Conservation (phyloP, 2,329 filamentous ascomycete species). For the Xylogone sp. region DNA sequence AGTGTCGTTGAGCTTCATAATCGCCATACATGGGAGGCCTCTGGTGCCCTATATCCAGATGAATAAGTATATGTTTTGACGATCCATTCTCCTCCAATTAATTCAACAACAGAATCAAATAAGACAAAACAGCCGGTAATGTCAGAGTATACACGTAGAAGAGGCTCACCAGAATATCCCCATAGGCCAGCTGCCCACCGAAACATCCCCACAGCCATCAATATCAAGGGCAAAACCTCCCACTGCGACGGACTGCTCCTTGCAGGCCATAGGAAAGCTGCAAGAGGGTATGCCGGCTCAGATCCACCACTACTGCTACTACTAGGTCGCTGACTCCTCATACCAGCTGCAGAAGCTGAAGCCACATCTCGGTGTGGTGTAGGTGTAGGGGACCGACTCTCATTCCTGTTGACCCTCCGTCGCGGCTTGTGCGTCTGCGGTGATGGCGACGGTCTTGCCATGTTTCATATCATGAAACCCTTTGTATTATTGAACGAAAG, state of each 20-base stretch:
- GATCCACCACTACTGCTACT: conserved; percentile 20
- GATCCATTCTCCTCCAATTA: too few relatives aligned
- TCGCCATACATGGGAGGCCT: conserved; percentile 91
- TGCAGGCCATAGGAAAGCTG: conserved; percentile 91
- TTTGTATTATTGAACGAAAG: too few relatives aligned
- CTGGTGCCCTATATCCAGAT: conserved; percentile 56
- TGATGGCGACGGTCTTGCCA: conserved; percentile 47
- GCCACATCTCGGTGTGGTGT: too few relatives aligned
- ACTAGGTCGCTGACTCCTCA: conserved; percentile 9
- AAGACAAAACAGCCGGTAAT: too few relatives aligned
- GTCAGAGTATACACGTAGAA: too few relatives aligned
- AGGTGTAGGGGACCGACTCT: conserved; percentile 24
- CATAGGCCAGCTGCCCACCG: conserved; percentile 90
- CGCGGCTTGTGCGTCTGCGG: conserved; percentile 54
- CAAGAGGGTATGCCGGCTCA: conserved; percentile 78
- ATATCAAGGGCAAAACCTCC: conserved; percentile 80
- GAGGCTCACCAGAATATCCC: conserved; percentile 89
- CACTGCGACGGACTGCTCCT: conserved; percentile 84
- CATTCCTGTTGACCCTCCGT: conserved; percentile 52
- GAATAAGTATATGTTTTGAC: too few relatives aligned
- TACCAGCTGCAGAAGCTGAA: conserved; percentile 1
- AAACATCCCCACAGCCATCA: conserved; percentile 90
- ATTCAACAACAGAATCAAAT: not conserved
- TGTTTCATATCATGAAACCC: too few relatives aligned
- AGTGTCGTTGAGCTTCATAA: conserved; percentile 96